Conservation (phyloP, 164 flowering plant genomes). For the Annona cherimola region DNA sequence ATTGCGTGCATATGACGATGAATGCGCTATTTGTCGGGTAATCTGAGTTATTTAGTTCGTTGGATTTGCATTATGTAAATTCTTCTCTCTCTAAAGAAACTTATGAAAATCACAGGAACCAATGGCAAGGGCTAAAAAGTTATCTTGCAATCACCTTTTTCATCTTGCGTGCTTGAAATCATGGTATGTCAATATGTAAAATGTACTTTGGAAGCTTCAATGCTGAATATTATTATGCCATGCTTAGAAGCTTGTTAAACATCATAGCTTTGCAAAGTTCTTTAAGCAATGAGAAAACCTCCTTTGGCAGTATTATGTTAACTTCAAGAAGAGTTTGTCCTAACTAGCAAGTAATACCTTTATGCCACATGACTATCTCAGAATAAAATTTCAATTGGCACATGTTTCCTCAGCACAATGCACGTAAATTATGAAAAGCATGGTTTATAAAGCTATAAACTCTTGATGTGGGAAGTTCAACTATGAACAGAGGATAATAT, state of each 20-base stretch:
- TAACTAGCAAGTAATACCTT: no score
- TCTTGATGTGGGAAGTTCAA: no score
- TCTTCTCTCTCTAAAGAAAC: not conserved
- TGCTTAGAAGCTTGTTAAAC: not conserved
- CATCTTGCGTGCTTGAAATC: constrained; percentile 97
- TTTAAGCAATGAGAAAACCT: no score
- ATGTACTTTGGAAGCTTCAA: constrained; percentile 2
- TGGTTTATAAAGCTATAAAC: no score
- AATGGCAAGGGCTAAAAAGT: constrained; percentile 93
- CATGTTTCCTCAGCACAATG: no score
- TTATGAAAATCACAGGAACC: constrained; percentile 64
- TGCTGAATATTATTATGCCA: not conserved
- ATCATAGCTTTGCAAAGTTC: not conserved
- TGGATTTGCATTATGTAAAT: constrained; percentile 1
- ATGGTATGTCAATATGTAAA: constrained; percentile 48
- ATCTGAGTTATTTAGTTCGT: constrained; percentile 11
- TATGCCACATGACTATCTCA: no score
- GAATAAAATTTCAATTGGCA: no score
- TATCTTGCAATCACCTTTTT: constrained; percentile 89
- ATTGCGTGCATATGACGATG: constrained; percentile 81
- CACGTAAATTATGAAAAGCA: no score
- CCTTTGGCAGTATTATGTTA: no score
- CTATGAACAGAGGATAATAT: no score
- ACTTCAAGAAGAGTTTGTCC: no score
- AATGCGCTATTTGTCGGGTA: constrained; percentile 98